Base-by-base conservation (phyloP, 2,329 filamentous ascomycete species). In the Emmonsia crescens region DNA sequence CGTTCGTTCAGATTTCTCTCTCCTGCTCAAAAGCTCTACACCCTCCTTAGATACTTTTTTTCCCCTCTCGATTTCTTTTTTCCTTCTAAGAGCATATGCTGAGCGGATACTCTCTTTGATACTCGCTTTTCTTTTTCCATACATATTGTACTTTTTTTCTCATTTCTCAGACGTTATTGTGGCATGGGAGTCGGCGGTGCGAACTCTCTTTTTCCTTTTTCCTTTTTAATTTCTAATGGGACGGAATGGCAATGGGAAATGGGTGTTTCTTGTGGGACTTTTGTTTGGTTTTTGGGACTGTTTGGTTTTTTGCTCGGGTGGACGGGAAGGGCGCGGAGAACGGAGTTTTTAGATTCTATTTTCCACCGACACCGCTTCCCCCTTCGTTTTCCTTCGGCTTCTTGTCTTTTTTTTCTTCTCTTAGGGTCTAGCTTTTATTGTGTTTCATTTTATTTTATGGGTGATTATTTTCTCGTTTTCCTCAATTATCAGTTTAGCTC, bases 301-400 rank as follows among this genome's bases (percentile, higher is more conserved):
- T 57, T 57, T 57, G 40, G 38, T 27, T 44, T 57, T 31, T 46
- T 57, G 33, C 42, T 57, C 29, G 40, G 40, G 40, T n/a, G 5
- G 38, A 21, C 16, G 5, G 9, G 24, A 21, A 9, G 5, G 46
- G 46, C 14, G 24, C 12, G 38, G 38, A 42, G 59, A 59, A 44
- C 27, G 46, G 59, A 51, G 52, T 54, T 64, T 59, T 29, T 24
- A 24, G 46, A 49, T 29, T 29, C 46, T 29, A 29, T 16, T 57
- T 60, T 57, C 62, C 27, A 29, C 29, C 3, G 29, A 21, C 16
- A 12, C 31, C 9, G 51, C 29, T 48, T 10, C 24, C 12, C 46
- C 59, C 49, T 58, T 60, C 61, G 31, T 60, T 56, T 31, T 29
- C 48, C 44, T 60, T 62, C 52, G 55, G n/a, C 59, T 64, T 46